Base-by-base conservation (phyloP, 352 stramenopile genomes). In the Globisporangium cederbergense region DNA sequence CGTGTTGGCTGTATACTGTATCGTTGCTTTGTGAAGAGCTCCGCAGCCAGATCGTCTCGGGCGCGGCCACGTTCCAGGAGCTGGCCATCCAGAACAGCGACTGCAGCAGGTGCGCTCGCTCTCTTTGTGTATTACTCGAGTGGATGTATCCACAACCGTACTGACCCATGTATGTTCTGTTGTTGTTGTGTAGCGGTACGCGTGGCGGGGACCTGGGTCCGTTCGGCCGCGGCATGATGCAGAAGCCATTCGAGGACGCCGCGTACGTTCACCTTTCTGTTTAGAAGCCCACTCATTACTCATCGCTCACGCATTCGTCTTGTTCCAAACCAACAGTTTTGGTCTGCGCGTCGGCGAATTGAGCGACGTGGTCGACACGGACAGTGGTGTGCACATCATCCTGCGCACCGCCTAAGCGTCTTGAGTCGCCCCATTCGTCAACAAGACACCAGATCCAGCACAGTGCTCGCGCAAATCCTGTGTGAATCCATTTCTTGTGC, bases 331-430 rank as follows among this genome's bases (percentile, higher is more conserved):
- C 63, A n/a, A 18, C 62, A 90, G 81, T 50, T 98, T 98, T 70
- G 80, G 67, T 13, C 82, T 99, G 22, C 67, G 91, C 56, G 86
- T 98, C 25, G 95, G 93, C 46, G 85, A 99, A 72, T 88, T 99
- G 68, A 98, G 87, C 58, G 88, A 79, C 54, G 94, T 99, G 67
- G 91, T 99, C 22, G 93, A 97, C 64, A 98, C 95, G 55, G 96
- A 98, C 74, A 98, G 85, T 60, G 97, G 97, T 54, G 95, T 98
- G 65, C 96, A 99, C 86, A 96, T 99, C 64, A 98, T 99, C 57
- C 84, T 98, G 57, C 85, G 96, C 66, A 93, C 85, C n/a, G 84
- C 80, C 7, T 93, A 84, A 84, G 10, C 38, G 22, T 11, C 14
- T 20, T 8, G n/a, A 10, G n/a, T 20, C 18, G 18, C 18, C 18